A percentile compares a stretch with the other conserved stretches of the same genome.
Conservation (phyloP, 78 protist genomes). For the Polysphondylium violaceum region DNA sequence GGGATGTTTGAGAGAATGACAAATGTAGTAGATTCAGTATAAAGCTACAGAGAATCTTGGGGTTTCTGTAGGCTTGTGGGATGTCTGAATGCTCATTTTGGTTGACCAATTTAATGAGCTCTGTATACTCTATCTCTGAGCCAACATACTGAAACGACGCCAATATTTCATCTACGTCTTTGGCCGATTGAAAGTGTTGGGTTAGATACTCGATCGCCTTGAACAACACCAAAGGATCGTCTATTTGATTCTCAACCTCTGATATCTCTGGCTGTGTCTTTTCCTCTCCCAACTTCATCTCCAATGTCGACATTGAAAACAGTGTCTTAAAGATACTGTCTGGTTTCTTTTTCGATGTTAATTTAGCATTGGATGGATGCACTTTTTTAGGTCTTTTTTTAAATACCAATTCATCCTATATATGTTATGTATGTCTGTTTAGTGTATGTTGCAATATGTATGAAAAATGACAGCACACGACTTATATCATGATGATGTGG, state of each 20-base stretch:
- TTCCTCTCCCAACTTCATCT: slow-evolving; percentile 61
- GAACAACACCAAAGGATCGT: slow-evolving; percentile 40
- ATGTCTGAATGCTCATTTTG: neutral
- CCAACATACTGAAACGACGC: slow-evolving; percentile 57
- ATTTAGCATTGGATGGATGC: slow-evolving; percentile 61
- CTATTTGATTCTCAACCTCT: slow-evolving; percentile 68
- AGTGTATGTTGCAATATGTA: neutral
- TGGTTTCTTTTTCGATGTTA: slow-evolving; percentile 54
- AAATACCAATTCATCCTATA: slow-evolving; percentile 60
- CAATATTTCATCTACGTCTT: slow-evolving; percentile 37
- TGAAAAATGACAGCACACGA: no score
- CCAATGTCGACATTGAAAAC: slow-evolving; percentile 74
- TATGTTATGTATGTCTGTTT: neutral
- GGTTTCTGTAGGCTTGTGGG: neutral
- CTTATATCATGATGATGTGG: slow-evolving; percentile 2
- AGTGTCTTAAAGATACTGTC: slow-evolving; percentile 74
- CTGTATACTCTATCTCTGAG: slow-evolving; percentile 29
- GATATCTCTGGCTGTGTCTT: slow-evolving; percentile 26
- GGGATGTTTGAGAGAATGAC: slow-evolving; percentile 55
- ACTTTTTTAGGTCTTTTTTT: slow-evolving; percentile 60
- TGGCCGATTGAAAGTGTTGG: neutral
- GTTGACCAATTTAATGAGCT: neutral
- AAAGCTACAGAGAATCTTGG: slow-evolving; percentile 37
- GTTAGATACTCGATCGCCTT: slow-evolving; percentile 24
- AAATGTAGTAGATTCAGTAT: slow-evolving; percentile 37